A percentile compares a stretch with the other conserved stretches of the same genome.
phyloP scores from a whole-genome alignment of 345 rosid genomes.

The Citrus hindsii region DNA sequence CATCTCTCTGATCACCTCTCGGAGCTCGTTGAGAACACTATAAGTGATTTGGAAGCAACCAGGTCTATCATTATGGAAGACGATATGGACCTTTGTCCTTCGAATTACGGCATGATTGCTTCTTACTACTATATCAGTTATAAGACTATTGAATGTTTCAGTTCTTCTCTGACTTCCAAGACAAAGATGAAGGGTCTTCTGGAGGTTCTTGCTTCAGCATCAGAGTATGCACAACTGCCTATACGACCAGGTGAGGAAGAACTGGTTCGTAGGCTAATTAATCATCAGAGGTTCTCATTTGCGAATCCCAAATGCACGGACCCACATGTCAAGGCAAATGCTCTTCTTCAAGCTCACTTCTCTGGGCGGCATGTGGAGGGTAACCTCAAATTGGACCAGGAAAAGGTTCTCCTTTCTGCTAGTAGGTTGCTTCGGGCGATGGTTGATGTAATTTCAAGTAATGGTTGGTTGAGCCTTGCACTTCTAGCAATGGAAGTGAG shows the following conservation, averaged over 20 bases:
- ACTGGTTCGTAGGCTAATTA: conserved; percentile 60
- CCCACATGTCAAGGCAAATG: conserved; percentile 89
- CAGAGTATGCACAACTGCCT: conserved; percentile 81
- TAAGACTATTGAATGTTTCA: conserved; percentile 89
- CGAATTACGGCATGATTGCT: conserved; percentile 87
- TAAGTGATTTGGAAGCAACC: conserved; percentile 76
- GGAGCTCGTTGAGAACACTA: conserved; percentile 85
- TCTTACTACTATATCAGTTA: conserved; percentile 84
- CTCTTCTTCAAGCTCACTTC: conserved; percentile 90
- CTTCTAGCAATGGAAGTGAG: no score
- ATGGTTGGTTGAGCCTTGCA: no score
- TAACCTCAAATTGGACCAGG: conserved; percentile 72
- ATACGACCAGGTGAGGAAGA: conserved; percentile 90
- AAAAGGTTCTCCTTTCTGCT: conserved; percentile 49
- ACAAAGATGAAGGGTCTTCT: conserved; percentile 94
- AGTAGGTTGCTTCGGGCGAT: no score
- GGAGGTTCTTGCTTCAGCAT: conserved; percentile 82
- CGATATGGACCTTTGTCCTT: conserved; percentile 72
- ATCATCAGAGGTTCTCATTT: conserved; percentile 92
- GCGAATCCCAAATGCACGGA: conserved; percentile 72
- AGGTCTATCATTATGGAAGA: conserved; percentile 77
- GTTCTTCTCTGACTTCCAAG: conserved; percentile 73
- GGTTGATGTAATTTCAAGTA: no score
- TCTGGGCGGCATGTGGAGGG: conserved; percentile 70
- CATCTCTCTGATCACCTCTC: conserved; percentile 98